Conservation (phyloP, 805 yeast genomes). For the Brettanomyces custersianus region DNA sequence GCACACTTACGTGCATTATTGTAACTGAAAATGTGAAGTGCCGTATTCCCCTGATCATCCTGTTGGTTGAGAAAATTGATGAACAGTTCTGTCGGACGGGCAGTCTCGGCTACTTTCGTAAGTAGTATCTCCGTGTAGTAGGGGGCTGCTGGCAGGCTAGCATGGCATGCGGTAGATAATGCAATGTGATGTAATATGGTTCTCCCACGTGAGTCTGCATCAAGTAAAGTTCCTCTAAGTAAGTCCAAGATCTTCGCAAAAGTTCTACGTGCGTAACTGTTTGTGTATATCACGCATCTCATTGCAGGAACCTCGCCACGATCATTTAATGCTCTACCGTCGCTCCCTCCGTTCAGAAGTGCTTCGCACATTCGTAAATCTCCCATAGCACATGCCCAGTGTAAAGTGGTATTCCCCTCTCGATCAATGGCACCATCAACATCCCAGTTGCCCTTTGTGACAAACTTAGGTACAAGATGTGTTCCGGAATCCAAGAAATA, state of each 20-base stretch:
- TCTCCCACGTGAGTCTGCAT: constrained; percentile 62
- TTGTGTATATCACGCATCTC: constrained; percentile 78
- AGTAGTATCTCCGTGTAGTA: constrained; percentile 74
- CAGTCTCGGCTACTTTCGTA: constrained; percentile 55
- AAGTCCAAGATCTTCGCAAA: constrained; percentile 74
- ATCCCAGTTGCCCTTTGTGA: no score
- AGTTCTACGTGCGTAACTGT: constrained; percentile 71
- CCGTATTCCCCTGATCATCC: constrained; percentile 49
- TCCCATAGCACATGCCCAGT: constrained; percentile 98
- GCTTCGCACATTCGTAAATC: constrained; percentile 69
- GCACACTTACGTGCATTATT: constrained; percentile 38
- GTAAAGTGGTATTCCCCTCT: constrained; percentile 90
- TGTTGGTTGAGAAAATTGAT: constrained; percentile 48
- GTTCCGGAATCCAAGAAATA: no score
- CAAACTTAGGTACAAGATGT: no score
- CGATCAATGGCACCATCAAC: no score
- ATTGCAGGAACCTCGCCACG: constrained; percentile 84
- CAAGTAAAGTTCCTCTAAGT: constrained; percentile 67
- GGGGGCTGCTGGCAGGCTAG: constrained; percentile 68
- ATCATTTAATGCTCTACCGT: constrained; percentile 47
- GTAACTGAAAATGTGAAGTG: constrained; percentile 41
- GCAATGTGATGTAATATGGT: constrained; percentile 86
- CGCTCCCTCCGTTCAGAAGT: constrained; percentile 67
- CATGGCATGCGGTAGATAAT: constrained; percentile 51
- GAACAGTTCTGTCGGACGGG: constrained; percentile 52